Base-by-base conservation (phyloP, 345 rosid genomes). In the Camelina sativa region DNA sequence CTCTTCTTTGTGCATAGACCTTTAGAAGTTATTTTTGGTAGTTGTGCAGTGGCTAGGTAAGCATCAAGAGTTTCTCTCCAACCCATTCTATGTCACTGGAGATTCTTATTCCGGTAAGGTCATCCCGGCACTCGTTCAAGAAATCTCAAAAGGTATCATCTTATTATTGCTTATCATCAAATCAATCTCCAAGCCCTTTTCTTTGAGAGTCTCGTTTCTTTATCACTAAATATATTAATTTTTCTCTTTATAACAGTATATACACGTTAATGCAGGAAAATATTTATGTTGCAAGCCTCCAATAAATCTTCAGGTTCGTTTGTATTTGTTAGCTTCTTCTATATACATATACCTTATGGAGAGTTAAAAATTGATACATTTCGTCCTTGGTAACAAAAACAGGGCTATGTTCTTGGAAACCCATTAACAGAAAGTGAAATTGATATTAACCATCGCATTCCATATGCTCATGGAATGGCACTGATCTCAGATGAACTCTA, bases 391-490 rank as follows among this genome's bases (percentile, higher is more conserved):
- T 41, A 17, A 7, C 41, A 53, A 28, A 55, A 81, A 54, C 76
- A 89, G 96, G 97, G 96, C 54, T 89, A 82, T 74, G 25, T 89
- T 15, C 82, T 89, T 6, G 96, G 96, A 34, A 89, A 89, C 74
- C 86, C 91, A 4, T 0, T 0, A 17, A 85, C 92, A 15, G 82
- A 75, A 8, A 0, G 0, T 15, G 69, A 58, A 20, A 22, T 67
- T 53, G 85, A 86, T 41, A 9, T 0, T 16, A 89, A 85, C 75
- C 71, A 85, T 46, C 80, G 74, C 38, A 60, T 89, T 62, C 65
- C 73, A 11, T 87, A 65, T 54, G 84, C 86, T 41, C 85, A 82
- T 60, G 83, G 85, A 30, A 74, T 83, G 88, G 82, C 81, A 32
- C 77, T 89, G 5, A 84, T 89, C 53, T 87, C 90, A 6, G 83